Conservation (phyloP, 2,329 filamentous ascomycete species). For the Fusarium multiceps region DNA sequence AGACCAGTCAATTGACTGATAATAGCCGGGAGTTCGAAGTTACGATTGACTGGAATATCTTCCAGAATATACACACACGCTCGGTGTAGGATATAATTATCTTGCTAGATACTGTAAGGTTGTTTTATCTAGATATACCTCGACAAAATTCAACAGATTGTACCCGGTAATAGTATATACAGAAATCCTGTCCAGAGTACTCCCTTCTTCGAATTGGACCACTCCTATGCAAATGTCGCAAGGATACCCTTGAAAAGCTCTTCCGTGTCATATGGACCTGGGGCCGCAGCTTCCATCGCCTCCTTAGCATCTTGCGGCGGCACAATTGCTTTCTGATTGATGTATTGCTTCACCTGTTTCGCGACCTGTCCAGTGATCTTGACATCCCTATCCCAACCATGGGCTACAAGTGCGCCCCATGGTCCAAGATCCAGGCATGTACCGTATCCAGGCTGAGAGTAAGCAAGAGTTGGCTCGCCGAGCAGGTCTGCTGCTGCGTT, state of each 20-base stretch:
- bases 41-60: too few species aligned
- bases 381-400: slow-evolving; percentile 50
- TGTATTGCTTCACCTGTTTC: slow-evolving; percentile 49
- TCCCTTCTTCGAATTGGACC: too few species aligned
- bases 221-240: too few species aligned
- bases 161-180: too few species aligned
- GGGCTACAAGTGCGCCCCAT: slow-evolving; percentile 45
- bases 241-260: not conserved
- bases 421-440: slow-evolving; percentile 53
- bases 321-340: slow-evolving; percentile 44
- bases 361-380: slow-evolving; percentile 44
- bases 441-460: slow-evolving; percentile 48
- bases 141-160: too few species aligned
- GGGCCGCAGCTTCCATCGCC: not conserved
- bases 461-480: slow-evolving; percentile 35
- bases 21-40: too few species aligned
- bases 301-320: not conserved
- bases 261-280: not conserved
- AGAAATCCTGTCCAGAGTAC: too few species aligned
- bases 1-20: too few species aligned
- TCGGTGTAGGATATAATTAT: too few species aligned
- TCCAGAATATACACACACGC: too few species aligned
- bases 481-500: slow-evolving; percentile 52
- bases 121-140: too few species aligned
- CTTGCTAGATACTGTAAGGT: too few species aligned